A percentile compares a stretch with the other conserved stretches of the same genome.
These are phyloP conservation scores for Entomortierella beljakovae DNA, from an alignment of 192 early-diverging fungal genomes.

Conservation along the genomic window DNA sequence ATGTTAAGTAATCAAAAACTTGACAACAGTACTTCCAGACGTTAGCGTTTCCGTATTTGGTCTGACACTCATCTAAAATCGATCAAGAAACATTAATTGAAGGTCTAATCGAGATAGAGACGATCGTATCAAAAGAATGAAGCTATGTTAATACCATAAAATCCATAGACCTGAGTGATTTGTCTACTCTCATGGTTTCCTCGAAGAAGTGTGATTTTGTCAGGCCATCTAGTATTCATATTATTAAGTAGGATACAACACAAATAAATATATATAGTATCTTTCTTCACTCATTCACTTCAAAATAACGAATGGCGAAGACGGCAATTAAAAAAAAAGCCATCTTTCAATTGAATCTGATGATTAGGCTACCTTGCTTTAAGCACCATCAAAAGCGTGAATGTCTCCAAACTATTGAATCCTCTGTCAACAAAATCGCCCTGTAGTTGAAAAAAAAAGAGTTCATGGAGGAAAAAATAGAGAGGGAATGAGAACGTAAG, in stretches of 20 bases:
- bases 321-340: background rate
- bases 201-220: constrained; percentile 94
- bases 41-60: constrained; percentile 95
- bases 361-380: constrained; percentile 81
- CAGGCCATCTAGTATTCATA: constrained; percentile 79
- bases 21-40: constrained; percentile 97
- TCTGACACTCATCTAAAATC: constrained; percentile 86
- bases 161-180: constrained; percentile 97
- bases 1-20: constrained; percentile 92
- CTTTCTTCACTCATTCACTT: background rate
- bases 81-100: background rate
- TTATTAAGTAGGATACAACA: background rate
- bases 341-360: background rate
- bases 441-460: constrained; percentile 41
- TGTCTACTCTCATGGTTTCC: constrained; percentile 98
- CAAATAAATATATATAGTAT: background rate
- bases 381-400: constrained; percentile 90
- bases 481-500: too few relatives aligned
- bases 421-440: constrained; percentile 99
- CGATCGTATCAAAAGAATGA: background rate
- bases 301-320: background rate
- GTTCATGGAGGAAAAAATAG: background rate
- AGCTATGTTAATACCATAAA: constrained; percentile 69
- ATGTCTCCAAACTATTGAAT: constrained; percentile 97
- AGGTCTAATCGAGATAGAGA: background rate